phyloP scores from a whole-genome alignment of 192 early-diverging fungal species.

The Podochytrium sp. region DNA sequence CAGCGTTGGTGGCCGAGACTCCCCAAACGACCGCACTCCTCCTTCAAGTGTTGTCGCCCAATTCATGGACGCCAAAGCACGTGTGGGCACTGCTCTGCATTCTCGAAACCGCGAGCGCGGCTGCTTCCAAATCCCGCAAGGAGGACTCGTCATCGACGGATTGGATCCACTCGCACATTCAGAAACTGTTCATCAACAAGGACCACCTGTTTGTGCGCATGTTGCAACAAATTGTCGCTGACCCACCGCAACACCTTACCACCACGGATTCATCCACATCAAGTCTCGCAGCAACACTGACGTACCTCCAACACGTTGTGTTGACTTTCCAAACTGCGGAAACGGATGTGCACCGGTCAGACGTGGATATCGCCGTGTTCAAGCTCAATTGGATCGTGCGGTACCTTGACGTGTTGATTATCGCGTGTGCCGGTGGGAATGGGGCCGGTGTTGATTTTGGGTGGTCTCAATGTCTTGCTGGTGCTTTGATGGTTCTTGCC shows the following conservation, averaged over 20 bases:
- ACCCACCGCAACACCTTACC: neutral
- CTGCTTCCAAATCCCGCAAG: too few relatives aligned
- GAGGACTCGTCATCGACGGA: neutral
- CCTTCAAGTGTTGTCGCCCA: neutral
- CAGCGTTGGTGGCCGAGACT: neutral
- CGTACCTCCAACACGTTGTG: slow-evolving; percentile 1
- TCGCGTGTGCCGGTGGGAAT: neutral
- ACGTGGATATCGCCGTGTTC: neutral
- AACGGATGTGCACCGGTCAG: neutral
- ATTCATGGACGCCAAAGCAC: neutral
- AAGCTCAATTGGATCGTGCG: slow-evolving; percentile 1
- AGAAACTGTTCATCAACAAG: neutral
- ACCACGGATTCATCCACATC: too few relatives aligned
- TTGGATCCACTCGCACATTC: neutral
- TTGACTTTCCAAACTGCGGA: neutral
- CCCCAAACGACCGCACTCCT: neutral
- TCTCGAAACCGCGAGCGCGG: neutral
- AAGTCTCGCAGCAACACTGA: neutral
- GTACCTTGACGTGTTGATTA: slow-evolving; percentile 19
- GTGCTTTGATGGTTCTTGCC: neutral
- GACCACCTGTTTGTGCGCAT: slow-evolving; percentile 13
- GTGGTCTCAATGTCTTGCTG: neutral
- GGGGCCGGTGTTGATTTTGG: neutral
- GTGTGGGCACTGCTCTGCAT: slow-evolving; percentile 3
- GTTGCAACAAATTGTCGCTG: neutral